Conservation (phyloP, 805 yeast genomes). For the Cyberlindnera veronae region DNA sequence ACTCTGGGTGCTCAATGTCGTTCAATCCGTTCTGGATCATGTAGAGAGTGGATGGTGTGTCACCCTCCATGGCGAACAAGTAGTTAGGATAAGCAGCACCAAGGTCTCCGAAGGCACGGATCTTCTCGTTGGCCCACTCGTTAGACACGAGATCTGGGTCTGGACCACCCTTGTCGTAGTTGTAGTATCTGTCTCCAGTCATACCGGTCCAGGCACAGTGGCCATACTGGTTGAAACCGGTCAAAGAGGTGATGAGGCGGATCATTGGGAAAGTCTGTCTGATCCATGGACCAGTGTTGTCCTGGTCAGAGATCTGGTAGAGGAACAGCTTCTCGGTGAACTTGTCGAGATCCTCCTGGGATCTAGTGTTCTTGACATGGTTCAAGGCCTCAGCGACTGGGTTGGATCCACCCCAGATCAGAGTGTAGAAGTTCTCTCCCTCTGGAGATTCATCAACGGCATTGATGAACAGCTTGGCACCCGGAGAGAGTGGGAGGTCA, state of each 20-base stretch:
- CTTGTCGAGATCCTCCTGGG: conserved; percentile 11
- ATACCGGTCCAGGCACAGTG: conserved; percentile 31
- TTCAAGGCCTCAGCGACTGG: conserved; percentile 32
- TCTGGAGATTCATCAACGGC: conserved; percentile 22
- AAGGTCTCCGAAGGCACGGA: conserved; percentile 26
- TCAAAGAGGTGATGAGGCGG: conserved; percentile 27
- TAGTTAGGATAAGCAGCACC: conserved; percentile 28
- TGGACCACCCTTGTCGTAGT: conserved; percentile 29
- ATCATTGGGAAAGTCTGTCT: conserved; percentile 27
- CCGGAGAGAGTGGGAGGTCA: conserved; percentile 19
- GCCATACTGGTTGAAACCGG: conserved; percentile 30
- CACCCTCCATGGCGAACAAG: conserved; percentile 31
- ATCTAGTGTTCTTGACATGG: conserved; percentile 21
- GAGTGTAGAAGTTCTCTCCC: conserved; percentile 22
- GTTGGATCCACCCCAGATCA: conserved; percentile 33
- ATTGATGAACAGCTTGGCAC: conserved; percentile 25
- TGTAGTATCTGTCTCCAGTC: conserved; percentile 27
- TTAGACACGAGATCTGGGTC: conserved; percentile 23
- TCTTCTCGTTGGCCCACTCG: conserved; percentile 26
- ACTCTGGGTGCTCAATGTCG: conserved; percentile 29
- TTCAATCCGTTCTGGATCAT: conserved; percentile 31
- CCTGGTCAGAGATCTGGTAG: conserved; percentile 33
- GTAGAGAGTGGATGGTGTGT: conserved; percentile 29
- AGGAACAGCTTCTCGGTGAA: conserved; percentile 23
- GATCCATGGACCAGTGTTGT: conserved; percentile 33